Evolutionary conservation across 2,329 filamentous ascomycete genomes (phyloP).

Genomic region (Macrophomina pseudophaseolina): DNA sequence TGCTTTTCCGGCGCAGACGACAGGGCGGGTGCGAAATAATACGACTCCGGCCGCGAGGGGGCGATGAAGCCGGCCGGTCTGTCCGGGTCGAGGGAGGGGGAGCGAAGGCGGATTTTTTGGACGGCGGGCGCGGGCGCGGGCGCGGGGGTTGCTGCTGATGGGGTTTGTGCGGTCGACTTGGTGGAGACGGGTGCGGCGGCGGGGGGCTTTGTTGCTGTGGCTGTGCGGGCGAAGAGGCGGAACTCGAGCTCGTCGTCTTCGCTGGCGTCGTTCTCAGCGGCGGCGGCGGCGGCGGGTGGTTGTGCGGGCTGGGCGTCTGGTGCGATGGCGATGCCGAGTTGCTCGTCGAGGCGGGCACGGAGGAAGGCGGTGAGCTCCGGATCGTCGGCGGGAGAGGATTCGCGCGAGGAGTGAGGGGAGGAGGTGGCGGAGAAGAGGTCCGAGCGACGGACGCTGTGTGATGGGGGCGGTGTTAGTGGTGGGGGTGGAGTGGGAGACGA

Average conservation of each 20-base stretch:
- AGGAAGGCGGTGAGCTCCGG: conserved; percentile 1
- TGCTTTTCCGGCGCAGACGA: not conserved
- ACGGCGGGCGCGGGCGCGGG: not conserved
- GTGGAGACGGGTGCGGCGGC: not conserved
- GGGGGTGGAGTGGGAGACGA: not conserved
- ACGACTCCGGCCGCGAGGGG: not conserved
- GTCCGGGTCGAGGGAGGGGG: not conserved
- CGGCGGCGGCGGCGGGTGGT: not conserved
- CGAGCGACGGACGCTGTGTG: conserved; percentile 18
- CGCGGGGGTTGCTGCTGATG: not conserved
- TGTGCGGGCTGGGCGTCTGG: not conserved
- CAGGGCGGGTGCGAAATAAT: conserved; percentile 3
- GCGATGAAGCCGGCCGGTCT: not conserved
- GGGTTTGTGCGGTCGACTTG: not conserved
- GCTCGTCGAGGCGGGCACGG: not conserved
- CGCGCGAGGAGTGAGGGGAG: not conserved
- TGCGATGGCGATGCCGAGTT: not conserved
- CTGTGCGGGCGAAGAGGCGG: conserved; percentile 8
- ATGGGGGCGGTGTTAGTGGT: not conserved
- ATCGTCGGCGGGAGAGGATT: not conserved
- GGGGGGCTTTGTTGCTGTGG: not conserved
- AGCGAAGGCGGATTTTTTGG: conserved; percentile 9
- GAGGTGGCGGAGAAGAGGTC: conserved; percentile 8
- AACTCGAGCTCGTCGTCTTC: conserved; percentile 4
- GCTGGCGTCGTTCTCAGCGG: not conserved